Base-by-base conservation (phyloP, 352 stramenopile species). In the Globisporangium cederbergense region DNA sequence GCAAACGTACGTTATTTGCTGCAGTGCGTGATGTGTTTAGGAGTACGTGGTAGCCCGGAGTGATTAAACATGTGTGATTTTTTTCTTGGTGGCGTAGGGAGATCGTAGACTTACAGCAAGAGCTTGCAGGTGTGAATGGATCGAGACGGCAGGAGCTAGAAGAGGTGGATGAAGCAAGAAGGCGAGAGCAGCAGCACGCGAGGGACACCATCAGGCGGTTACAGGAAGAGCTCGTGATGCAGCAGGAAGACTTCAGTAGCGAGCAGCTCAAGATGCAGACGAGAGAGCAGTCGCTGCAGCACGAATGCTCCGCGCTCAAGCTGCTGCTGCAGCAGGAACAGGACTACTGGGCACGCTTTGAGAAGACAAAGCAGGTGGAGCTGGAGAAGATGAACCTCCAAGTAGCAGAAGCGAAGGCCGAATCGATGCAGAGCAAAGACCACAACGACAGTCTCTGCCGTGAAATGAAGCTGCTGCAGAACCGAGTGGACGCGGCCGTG, bases 261-360 rank as follows among this genome's bases (percentile, higher is more conserved):
- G 36, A 60, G 10, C 53, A 65, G 8, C 36, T 57, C 30, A 40
- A 71, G 11, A 46, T 70, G 30, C 52, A 70, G 16, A 54, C 63
- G 2, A 62, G 54, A 8, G 66, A 82, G 34, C 20, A 81, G 18
- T 68, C 75, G 30, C 50, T 78, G 0, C 14, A 32, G 3, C 60
- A 70, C n/a, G 75, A 88, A 52, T 53, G 79, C n/a, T 49, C 54
- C 9, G 69, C 75, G 16, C 65, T 88, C 3, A 73, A 83, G 58
- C 70, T 58, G 36, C 49, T 84, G 9, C 32, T 86, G 25, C 68
- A 75, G 53, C 79, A 88, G 58, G 78, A 89, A 59, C 71, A 85
- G 55, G 69, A 74, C 55, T 79, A 86, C 51, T 85, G 74, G 74
- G 64, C 62, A 20, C 40, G 68, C 7, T 71, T 75, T 43, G 65